Base-by-base conservation (phyloP, 805 yeast genomes). In the Ogataea zsoltii region DNA sequence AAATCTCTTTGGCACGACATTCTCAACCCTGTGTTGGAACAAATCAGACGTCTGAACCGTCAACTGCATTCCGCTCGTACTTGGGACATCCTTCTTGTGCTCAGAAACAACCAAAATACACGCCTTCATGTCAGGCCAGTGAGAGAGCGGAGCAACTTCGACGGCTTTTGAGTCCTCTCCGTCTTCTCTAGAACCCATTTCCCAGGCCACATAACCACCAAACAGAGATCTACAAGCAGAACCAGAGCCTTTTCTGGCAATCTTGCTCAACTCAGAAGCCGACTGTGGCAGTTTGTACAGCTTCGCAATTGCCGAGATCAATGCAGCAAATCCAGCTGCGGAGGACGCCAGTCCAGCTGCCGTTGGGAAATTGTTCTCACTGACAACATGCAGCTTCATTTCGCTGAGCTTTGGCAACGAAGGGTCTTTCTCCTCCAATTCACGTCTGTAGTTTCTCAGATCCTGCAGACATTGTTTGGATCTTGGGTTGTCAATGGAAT, bases 141-240 rank as follows among this genome's bases (percentile, higher is more conserved):
- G 96, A 29, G 71, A 73, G 56, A 75, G 62, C 7, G 96, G 85
- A 3, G 96, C 96, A 32, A 94, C 80, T 70, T 91, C 89, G 23
- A 90, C 96, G 3, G 99, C 99, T 57, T 82, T 84, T 12, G 97
- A 91, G 69, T 94, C 99, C 36, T 79, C 74, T n/a, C 99, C 99
- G 61, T 90, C 85, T 0, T 53, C 68, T 47, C 61, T 52, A 3
- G 57, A 54, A 46, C 99, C 99, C 97, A 91, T 90, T 67, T 94
- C 97, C 99, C 99, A 94, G 3, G 98, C 98, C 11, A 94, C 99
- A 62, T 82, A 94, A 7, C 99, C 99, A 38, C 99, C 98, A 68
- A 88, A 89, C 51, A 94, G 73, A 7, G 98, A 94, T 67, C 99
- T 79, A 70, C 99, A 94, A 6, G 99, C 99, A 12, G 97, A 89